Evolutionary conservation across 2,329 filamentous ascomycete genomes (phyloP).

Genomic region (Colletotrichum tofieldiae): DNA sequence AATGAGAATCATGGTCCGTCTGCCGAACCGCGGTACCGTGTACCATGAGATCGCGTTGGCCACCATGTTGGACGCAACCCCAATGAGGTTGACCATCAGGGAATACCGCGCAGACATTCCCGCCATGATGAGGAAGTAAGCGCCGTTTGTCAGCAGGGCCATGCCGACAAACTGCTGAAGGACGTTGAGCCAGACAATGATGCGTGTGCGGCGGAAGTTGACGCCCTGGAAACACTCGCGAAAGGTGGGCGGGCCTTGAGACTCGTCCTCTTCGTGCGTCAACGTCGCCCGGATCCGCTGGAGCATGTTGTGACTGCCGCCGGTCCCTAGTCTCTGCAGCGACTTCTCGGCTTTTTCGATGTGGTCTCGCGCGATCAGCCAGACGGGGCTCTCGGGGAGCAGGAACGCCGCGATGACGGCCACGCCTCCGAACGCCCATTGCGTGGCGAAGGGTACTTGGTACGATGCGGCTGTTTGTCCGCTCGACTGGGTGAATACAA

Average conservation of each 20-base stretch:
- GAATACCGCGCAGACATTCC: conserved; percentile 25
- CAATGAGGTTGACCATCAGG: conserved; percentile 30
- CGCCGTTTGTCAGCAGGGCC: conserved; percentile 17
- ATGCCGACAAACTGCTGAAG: conserved; percentile 23
- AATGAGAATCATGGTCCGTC: conserved; percentile 22
- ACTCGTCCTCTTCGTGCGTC: conserved; percentile 10
- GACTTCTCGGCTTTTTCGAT: conserved; percentile 16
- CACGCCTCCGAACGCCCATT: conserved; percentile 22
- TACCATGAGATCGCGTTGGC: conserved; percentile 28
- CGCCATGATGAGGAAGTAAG: conserved; percentile 25
- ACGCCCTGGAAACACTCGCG: conserved; percentile 23
- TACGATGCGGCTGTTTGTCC: neutral
- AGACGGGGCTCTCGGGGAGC: conserved; percentile 27
- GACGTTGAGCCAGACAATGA: conserved; percentile 17
- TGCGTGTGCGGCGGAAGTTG: conserved; percentile 16
- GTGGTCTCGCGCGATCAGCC: conserved; percentile 2
- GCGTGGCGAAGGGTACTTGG: conserved; percentile 24
- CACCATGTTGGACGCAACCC: conserved; percentile 16
- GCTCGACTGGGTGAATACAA: conserved; percentile 15
- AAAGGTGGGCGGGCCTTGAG: conserved; percentile 1
- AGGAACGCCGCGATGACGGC: neutral
- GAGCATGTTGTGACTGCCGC: conserved; percentile 5
- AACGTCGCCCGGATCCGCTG: conserved; percentile 7
- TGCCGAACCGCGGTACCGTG: conserved; percentile 24
- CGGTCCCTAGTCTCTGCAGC: neutral